Evolutionary conservation across 805 yeast genomes (phyloP), one percentile per base, ranked within the genome.

Genomic region (Kluyveromyces nonfermentans): DNA sequence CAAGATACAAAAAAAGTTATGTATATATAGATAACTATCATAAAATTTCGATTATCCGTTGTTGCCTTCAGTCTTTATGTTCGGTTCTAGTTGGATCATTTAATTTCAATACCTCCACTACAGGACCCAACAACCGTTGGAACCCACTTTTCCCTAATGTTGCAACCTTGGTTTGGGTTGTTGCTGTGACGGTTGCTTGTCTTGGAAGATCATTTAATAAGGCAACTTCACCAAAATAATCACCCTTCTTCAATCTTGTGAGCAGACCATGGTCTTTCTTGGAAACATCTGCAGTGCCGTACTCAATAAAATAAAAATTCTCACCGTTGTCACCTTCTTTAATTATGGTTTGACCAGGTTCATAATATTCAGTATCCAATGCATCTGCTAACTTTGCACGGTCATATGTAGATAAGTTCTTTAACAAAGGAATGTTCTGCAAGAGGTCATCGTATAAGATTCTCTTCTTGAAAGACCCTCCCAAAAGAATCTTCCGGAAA

Each of bases 141-240:
- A 93, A 93, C 0, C 96, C 97, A 49, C 83, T 76, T 68, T 90
- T 87, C 49, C 86, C 95, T 54, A 93, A 73, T 3, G 93, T 82
- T n/a, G 94, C 97, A 33, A 89, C 95, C 56, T 85, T 85, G 22
- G 93, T 80, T 35, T 72, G 71, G 41, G 82, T 75, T 15, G 73
- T 69, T 1, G 96, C 96, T 41, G 73, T 78, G 33, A 93, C 93
- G 5, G 96, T 83, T 28, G 98, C 98, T 60, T 85, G 93, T 65
- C 98, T 79, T 49, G 97, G 97, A 46, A 80, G 70, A 60, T 93
- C 96, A 56, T 89, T 84, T 54, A 93, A 72, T 54, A 93, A 71
- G 3, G 98, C 97, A 50, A 93, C 80, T 68, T 93, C 98, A 52
- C 98, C 98, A 64, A 93, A 93, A 68, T 93, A 93, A 62, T 84